Evolutionary conservation across 2,329 filamentous ascomycete genomes (phyloP).

Genomic region (Beauveria caledonica): DNA sequence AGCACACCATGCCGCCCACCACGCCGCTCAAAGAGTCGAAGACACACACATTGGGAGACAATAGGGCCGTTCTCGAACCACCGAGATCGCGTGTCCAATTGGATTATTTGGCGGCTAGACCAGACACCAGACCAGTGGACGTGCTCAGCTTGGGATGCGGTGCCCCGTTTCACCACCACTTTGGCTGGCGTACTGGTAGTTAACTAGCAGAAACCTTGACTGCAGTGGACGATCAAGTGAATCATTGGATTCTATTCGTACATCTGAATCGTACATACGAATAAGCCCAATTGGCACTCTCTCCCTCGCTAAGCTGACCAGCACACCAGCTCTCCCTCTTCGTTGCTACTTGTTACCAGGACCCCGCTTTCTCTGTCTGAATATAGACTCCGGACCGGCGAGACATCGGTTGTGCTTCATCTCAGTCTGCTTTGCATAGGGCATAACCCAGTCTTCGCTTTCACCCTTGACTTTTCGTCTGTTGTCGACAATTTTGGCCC

Average conservation of each 20-base stretch:
- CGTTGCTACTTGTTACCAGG: conserved; percentile 9
- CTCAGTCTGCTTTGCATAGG: background rate
- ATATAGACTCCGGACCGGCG: conserved; percentile 1
- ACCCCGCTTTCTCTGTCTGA: conserved; percentile 4
- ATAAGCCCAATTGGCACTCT: background rate
- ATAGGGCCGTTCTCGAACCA: conserved; percentile 9
- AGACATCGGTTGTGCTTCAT: background rate
- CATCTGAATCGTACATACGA: background rate
- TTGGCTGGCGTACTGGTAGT: background rate
- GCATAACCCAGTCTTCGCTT: background rate
- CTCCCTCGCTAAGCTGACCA: background rate
- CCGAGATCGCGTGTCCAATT: background rate
- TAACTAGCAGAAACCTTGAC: background rate
- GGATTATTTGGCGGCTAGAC: background rate
- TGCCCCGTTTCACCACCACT: background rate
- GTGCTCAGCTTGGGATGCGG: background rate
- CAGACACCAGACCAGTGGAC: background rate
- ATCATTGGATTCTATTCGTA: background rate
- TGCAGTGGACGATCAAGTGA: background rate
- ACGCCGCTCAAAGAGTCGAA: background rate
- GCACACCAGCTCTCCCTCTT: background rate
- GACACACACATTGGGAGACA: background rate
- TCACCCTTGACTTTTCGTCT: background rate
- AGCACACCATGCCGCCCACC: background rate
- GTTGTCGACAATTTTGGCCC: background rate